A percentile compares a stretch with the other conserved stretches of the same genome.
phyloP scores from a whole-genome alignment of 176 grass and related monocot species.

The Triticum urartu region DNA sequence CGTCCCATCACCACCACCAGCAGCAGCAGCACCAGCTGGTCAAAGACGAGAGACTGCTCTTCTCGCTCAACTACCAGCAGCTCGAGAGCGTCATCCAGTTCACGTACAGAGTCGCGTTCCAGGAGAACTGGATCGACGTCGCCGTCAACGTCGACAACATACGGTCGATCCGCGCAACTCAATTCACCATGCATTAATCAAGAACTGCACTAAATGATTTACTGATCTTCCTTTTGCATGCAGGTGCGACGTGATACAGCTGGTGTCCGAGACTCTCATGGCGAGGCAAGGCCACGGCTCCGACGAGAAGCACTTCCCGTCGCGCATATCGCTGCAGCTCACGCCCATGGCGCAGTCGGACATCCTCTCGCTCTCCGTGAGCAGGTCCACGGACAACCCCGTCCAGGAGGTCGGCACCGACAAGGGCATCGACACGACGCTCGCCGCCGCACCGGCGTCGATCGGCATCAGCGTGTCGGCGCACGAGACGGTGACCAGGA shows the following conservation, averaged over 20 bases:
- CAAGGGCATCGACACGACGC: constrained; percentile 44
- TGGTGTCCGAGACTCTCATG: constrained; percentile 76
- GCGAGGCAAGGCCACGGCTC: constrained; percentile 64
- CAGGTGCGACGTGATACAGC: constrained; percentile 69
- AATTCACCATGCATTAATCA: neutral
- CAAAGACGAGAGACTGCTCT: constrained; percentile 59
- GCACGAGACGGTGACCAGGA: constrained; percentile 42
- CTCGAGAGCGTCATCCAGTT: constrained; percentile 71
- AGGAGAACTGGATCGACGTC: constrained; percentile 74
- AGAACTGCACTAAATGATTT: neutral
- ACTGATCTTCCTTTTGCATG: neutral
- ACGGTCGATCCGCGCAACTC: constrained; percentile 40
- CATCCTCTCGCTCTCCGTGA: constrained; percentile 59
- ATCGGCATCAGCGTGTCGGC: constrained; percentile 48
- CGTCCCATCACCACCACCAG: neutral
- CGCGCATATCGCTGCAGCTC: constrained; percentile 67
- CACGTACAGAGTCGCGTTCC: constrained; percentile 44
- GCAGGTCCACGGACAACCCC: constrained; percentile 71
- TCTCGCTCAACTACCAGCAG: constrained; percentile 80
- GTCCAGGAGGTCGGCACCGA: constrained; percentile 44
- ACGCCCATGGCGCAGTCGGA: constrained; percentile 57
- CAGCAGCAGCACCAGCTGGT: neutral
- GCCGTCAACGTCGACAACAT: constrained; percentile 67
- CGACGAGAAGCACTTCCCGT: constrained; percentile 83
- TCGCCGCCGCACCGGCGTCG: constrained; percentile 27